These are phyloP conservation scores for Suillus fuscotomentosus DNA, from an alignment of 768 basidiomycete species.

Conservation along the genomic window DNA sequence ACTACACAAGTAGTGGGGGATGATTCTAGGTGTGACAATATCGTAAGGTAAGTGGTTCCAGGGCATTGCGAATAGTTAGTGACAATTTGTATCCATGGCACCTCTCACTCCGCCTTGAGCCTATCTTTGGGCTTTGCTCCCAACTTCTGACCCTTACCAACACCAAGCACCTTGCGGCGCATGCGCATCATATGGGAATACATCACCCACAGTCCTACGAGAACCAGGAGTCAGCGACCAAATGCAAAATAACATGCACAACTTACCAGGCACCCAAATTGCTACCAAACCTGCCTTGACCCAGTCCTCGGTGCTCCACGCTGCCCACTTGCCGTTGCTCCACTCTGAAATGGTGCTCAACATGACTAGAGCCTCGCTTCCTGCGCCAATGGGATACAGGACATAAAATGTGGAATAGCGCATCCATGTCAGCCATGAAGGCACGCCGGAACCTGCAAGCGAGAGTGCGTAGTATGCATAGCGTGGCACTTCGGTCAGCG, in stretches of 20 bases:
- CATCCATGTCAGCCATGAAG: constrained; percentile 64
- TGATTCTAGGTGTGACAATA: not conserved
- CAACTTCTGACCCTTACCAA: constrained; percentile 28
- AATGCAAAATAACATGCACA: not conserved
- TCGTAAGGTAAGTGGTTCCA: not conserved
- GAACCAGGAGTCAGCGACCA: not conserved
- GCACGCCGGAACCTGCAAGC: constrained; percentile 50
- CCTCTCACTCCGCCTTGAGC: constrained; percentile 17
- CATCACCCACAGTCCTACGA: constrained; percentile 49
- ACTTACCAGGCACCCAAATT: constrained; percentile 88
- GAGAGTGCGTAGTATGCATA: constrained; percentile 83
- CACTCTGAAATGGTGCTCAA: constrained; percentile 68
- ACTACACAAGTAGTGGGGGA: not conserved
- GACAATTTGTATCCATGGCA: not conserved
- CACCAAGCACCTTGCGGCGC: constrained; percentile 52
- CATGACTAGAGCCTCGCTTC: constrained; percentile 85
- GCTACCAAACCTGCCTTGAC: constrained; percentile 60
- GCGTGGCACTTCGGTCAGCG: constrained; percentile 85
- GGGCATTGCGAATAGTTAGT: not conserved
- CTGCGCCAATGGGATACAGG: constrained; percentile 92
- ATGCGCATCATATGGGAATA: constrained; percentile 62
- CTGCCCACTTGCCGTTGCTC: constrained; percentile 37
- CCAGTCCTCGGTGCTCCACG: constrained; percentile 59
- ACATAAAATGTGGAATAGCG: constrained; percentile 94
- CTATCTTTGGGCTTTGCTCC: constrained; percentile 34